phyloP scores from a whole-genome alignment of 257 asterid genomes.

The Avicennia marina region DNA sequence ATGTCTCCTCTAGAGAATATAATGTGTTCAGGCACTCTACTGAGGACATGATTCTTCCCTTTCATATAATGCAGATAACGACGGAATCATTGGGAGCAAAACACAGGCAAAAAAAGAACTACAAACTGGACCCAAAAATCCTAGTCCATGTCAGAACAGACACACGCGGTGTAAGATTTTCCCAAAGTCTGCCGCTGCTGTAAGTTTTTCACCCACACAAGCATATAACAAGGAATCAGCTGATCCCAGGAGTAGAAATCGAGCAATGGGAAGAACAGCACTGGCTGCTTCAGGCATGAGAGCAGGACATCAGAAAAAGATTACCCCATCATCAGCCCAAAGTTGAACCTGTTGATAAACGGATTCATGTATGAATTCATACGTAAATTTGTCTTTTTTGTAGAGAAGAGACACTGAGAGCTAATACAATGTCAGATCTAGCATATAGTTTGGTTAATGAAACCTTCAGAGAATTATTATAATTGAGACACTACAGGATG shows the following conservation, averaged over 20 bases:
- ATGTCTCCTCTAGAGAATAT: no score
- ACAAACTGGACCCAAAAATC: constrained; percentile 36
- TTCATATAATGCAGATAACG: constrained; percentile 51
- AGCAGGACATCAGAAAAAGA: constrained; percentile 18
- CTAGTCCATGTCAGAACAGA: constrained; percentile 31
- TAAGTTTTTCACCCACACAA: constrained; percentile 24
- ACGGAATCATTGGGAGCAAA: constrained; percentile 45
- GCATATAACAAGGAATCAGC: constrained; percentile 23
- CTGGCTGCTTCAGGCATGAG: constrained; percentile 23
- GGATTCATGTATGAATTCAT: no score
- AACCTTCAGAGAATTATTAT: no score
- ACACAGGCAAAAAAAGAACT: constrained; percentile 36
- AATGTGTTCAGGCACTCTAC: background rate
- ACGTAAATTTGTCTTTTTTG: no score
- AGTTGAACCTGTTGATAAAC: constrained; percentile 6
- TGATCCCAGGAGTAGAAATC: constrained; percentile 22
- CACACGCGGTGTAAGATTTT: constrained; percentile 38
- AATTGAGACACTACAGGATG: no score
- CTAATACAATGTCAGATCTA: no score
- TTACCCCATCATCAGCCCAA: constrained; percentile 1
- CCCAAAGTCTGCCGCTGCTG: constrained; percentile 41
- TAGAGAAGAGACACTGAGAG: no score
- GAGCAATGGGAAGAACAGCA: constrained; percentile 28
- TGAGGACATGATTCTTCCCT: background rate
- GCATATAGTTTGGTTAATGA: no score